phyloP scores from a whole-genome alignment of 371 early-diverging fungal genomes.

The Ordospora colligata region DNA sequence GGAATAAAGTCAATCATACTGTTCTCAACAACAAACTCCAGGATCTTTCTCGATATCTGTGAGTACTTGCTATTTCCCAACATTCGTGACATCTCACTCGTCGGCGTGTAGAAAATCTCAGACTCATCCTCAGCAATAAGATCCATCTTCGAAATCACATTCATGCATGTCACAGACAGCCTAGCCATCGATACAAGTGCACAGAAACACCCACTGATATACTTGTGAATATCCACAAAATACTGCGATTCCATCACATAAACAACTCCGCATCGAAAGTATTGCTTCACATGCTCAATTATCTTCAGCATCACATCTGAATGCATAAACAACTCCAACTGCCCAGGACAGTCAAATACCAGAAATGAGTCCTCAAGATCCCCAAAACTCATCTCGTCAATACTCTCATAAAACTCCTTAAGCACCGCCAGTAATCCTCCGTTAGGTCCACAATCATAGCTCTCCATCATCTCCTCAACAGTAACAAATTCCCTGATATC shows the following conservation, averaged over 20 bases:
- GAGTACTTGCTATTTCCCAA: constrained; percentile 63
- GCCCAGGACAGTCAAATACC: constrained; percentile 97
- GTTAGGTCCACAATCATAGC: constrained; percentile 89
- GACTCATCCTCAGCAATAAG: constrained; percentile 59
- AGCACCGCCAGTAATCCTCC: constrained; percentile 90
- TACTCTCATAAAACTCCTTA: constrained; percentile 75
- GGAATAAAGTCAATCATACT: constrained; percentile 86
- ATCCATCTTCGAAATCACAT: constrained; percentile 93
- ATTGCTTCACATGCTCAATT: constrained; percentile 66
- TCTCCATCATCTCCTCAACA: constrained; percentile 90
- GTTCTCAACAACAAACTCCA: constrained; percentile 64
- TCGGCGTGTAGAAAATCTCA: not conserved
- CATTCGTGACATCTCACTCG: constrained; percentile 63
- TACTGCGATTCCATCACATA: constrained; percentile 85
- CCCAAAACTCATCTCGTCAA: constrained; percentile 87
- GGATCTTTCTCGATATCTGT: constrained; percentile 51
- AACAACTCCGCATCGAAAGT: constrained; percentile 68
- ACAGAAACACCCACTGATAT: constrained; percentile 73
- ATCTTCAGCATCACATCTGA: constrained; percentile 76
- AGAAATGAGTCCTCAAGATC: constrained; percentile 81
- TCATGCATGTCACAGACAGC: constrained; percentile 82
- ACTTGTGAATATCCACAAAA: constrained; percentile 79
- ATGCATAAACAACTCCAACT: constrained; percentile 97
- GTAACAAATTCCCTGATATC: constrained; percentile 87
- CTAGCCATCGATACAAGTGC: constrained; percentile 81